Base-by-base conservation (phyloP, 2,329 filamentous ascomycete genomes). In the Phoma herbarum region DNA sequence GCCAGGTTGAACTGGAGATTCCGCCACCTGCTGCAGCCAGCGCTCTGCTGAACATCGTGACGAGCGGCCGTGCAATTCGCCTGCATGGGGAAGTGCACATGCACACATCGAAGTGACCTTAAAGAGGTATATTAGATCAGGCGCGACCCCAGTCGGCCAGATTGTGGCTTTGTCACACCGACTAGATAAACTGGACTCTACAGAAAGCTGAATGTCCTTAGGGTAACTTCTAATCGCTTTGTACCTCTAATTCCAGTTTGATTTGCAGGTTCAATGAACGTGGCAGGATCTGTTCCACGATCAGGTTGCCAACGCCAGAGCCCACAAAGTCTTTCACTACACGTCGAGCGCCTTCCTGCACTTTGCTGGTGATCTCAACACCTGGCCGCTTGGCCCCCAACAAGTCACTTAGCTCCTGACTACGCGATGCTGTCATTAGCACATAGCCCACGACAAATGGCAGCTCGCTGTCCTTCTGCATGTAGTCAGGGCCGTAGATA, bases 401-500 rank as follows among this genome's bases (percentile, higher is more conserved):
- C 28, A 53, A 9, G 9, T 29, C 29, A 23, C 29, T 42, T 6
- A 53, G 50, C 25, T 57, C 18, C 16, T 58, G 47, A 3, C 59
- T 64, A 22, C 49, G 31, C 47, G 51, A 61, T 2, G 73, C 73
- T 4, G 71, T 68, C 62, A 74, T 70, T 48, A 82, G 74, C 22
- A 81, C 75, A 50, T 75, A 82, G 3, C 76, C 77, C 1, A 81
- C 76, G 0, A 82, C 43, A 25, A 71, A 80, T 0, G 80, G 78
- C 5, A 82, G 68, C 58, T 82, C 71, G 29, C 43, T 74, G 60
- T 81, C 77, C 12, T 65, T 66, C 44, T 79, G 72, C 2, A 81
- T 57, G 53, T 81, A 82, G 1, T 59, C 65, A 1, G 72, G 63
- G 0, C 72, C 74, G 59, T 67, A 79, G 9, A 77, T 61, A n/a